These are phyloP conservation scores for Dryadomyces sulphureus DNA, from an alignment of 2,329 filamentous ascomycete species.

Conservation along the genomic window DNA sequence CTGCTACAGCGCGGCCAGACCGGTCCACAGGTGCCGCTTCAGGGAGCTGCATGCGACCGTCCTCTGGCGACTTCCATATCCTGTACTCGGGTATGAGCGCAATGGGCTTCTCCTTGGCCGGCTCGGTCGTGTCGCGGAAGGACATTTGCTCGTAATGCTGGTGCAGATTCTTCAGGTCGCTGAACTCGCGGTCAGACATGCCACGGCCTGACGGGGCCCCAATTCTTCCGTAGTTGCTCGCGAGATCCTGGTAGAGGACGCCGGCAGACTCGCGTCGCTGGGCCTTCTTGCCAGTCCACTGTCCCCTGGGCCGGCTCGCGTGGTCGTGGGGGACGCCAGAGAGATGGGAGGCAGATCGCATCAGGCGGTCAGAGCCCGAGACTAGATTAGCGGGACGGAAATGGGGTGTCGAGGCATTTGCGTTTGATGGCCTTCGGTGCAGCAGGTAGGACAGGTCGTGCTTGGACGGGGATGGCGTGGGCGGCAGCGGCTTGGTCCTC, in stretches of 20 bases:
- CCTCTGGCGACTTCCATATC: neutral
- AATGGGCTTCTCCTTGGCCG: no score
- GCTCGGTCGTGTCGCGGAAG: constrained; percentile 28
- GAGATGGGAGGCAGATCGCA: constrained; percentile 27
- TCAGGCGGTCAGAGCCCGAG: constrained; percentile 22
- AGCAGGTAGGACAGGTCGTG: constrained; percentile 33
- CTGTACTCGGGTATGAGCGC: no score
- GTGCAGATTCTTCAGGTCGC: constrained; percentile 34
- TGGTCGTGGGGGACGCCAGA: constrained; percentile 19
- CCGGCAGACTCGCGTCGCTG: constrained; percentile 21
- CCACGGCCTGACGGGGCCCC: neutral
- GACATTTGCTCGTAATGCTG: constrained; percentile 44
- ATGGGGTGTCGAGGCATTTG: constrained; percentile 15
- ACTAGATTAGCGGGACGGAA: constrained; percentile 13
- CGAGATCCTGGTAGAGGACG: constrained; percentile 10
- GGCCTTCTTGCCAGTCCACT: constrained; percentile 16
- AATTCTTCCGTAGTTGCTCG: neutral
- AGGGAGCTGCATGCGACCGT: neutral
- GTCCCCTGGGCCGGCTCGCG: constrained; percentile 13
- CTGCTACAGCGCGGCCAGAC: neutral
- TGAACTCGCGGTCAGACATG: neutral
- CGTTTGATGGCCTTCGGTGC: constrained; percentile 16
- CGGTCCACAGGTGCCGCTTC: neutral
- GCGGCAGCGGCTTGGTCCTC: constrained; percentile 32
- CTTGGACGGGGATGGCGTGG: no score